Evolutionary conservation across 2,329 filamentous ascomycete genomes (phyloP), one percentile per base, ranked within the genome.

Genomic region (Aureobasidium namibiae): DNA sequence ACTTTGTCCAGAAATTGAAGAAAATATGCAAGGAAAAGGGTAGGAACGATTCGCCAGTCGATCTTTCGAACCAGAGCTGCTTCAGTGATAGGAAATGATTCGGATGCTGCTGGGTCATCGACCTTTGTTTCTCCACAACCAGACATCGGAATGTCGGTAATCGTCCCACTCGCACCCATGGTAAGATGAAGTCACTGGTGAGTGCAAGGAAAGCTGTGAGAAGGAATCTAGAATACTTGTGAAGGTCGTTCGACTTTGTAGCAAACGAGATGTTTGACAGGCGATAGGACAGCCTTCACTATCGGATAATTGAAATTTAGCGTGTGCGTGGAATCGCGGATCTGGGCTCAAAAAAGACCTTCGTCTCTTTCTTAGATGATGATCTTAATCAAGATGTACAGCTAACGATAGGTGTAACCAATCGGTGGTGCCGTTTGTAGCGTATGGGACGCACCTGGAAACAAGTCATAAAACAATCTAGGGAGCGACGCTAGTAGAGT

Each of bases 1-100:
- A 85, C 80, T 70, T 86, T 86, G 73, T 86, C 83, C 45, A 85
- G 73, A 64, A 84, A 84, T 65, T 85, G 82, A 72, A 85, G 76
- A n/a, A 79, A 79, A 66, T 86, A 86, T 66, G 78, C 81, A 29
- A 41, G 34, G 11, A 53, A 53, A 21, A 53, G 49, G 34, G 34
- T 53, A 33, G 49, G 49, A 41, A 53, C n/a, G 21, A 53, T 53
- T 8, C 49, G 10, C 33, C 34, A 41, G 49, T 53, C 49, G n/a
- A 53, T 53, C 14, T 53, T 53, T 2, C 49, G 49, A n/a, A 53
- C 33, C 21, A 53, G 49, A 53, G 49, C 49, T n/a, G 49, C 8
- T 1, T 53, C 24, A n/a, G 18, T 14, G 29, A 31, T 10, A 31
- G 5, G 29, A 10, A 6, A 10, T 31, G 5, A 10, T 31, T 6